Percentiles rank a stretch among this genome's conserved stretches.
Evolutionary conservation across 192 early-diverging fungal species (phyloP).

Genomic region (Haplosporangium gracile): DNA sequence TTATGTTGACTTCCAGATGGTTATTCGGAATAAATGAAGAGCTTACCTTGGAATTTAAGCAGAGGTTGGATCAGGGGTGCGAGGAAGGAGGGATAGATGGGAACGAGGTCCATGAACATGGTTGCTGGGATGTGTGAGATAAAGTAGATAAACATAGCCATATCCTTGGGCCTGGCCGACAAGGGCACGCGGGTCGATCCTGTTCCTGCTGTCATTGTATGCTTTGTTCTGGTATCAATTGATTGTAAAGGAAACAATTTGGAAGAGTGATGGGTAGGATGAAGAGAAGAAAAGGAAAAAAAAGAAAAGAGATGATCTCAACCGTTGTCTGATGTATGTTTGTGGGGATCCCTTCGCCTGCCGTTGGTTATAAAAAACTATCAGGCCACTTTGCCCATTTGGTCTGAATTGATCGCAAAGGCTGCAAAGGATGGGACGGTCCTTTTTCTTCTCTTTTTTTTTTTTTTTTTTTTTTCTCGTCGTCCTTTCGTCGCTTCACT

Average conservation of each 20-base stretch:
- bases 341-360: too few species aligned
- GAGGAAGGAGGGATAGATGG: slow-evolving; percentile 62
- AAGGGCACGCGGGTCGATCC: slow-evolving; percentile 27
- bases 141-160: slow-evolving; percentile 77
- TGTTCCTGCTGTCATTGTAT: slow-evolving; percentile 8
- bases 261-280: not conserved
- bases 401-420: not conserved
- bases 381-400: slow-evolving; percentile 1
- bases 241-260: not conserved
- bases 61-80: slow-evolving; percentile 51
- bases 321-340: too few species aligned
- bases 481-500: too few species aligned
- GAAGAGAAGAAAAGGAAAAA: not conserved
- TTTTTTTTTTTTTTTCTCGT: not conserved
- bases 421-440: not conserved
- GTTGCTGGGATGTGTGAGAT: slow-evolving; percentile 79
- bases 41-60: slow-evolving; percentile 23
- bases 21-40: not conserved
- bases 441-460: not conserved
- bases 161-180: slow-evolving; percentile 64
- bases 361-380: not conserved
- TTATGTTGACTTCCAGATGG: too few species aligned
- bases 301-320: too few species aligned
- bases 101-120: slow-evolving; percentile 68
- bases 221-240: not conserved